Base-by-base conservation (phyloP, 1,284 basidiomycete genomes). In the Sanghuangporus baumii region DNA sequence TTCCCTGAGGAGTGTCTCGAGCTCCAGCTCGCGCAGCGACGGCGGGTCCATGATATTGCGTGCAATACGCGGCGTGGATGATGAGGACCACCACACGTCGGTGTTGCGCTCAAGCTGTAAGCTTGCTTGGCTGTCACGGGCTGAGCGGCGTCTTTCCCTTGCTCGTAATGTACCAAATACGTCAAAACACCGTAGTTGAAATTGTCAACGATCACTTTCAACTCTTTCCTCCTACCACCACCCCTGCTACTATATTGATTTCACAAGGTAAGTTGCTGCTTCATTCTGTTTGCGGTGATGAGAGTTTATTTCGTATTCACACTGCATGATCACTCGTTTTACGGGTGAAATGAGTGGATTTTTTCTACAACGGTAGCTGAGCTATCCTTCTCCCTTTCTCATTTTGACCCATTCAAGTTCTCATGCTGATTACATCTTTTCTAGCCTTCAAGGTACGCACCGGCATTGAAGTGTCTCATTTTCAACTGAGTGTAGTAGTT, bases 11-110 rank as follows among this genome's bases (percentile, higher is more conserved):
- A 88, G 78, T 50, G 82, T 81, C 74, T 93, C 90, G 48, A 93
- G 83, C 71, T 92, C 88, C 65, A 91, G 77, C 74, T 91, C 89
- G 72, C 90, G 80, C 62, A 83, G 75, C 41, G 86, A 81, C 23
- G 90, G 90, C 54, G 89, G 74, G 65, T 86, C 83, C 87, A 89
- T 89, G 70, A 68, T 43, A 41, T 41, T 11, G 40, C 12, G 40
- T n/a, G 16, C 1, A 9, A 20, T 18, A 18, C 34, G 20, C 18
- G n/a, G n/a, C 34, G 8, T 6, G 46, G 38, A 14, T n/a, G 57
- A n/a, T n/a, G n/a, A 6, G 40, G 23, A 54, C 18, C 31, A 57
- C 7, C 31, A 11, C 37, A 20, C n/a, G 52, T 61, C 55, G 59
- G 38, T 40, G 59, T 62, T 37, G 56, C 11, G 11, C 50, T 58